Evolutionary conservation across 1,139 yeast genomes (phyloP).

Genomic region (Diutina ranongensis): DNA sequence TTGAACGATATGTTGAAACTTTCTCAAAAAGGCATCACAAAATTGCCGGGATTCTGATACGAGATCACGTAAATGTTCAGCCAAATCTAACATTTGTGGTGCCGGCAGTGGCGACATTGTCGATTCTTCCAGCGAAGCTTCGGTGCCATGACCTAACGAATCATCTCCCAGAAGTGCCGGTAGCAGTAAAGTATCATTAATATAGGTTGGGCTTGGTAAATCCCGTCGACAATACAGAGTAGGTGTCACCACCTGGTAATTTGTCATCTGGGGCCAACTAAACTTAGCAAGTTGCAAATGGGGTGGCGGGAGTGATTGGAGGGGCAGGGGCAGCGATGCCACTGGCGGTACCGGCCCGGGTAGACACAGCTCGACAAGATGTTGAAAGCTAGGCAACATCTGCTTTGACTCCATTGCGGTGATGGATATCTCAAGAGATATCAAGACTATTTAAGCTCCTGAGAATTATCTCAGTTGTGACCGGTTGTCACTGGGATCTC

Average conservation of each 20-base stretch:
- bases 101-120: not conserved
- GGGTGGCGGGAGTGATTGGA: no score
- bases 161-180: not conserved
- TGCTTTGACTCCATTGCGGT: not conserved
- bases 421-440: not conserved
- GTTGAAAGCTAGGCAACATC: not conserved
- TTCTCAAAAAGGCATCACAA: not conserved
- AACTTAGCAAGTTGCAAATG: no score
- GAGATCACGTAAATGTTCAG: not conserved
- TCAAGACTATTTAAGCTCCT: not conserved
- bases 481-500: not conserved
- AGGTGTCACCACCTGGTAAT: not conserved
- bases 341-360: not conserved
- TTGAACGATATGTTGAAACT: slow-evolving; percentile 3
- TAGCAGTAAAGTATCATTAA: not conserved
- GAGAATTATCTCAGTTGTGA: not conserved
- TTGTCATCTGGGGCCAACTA: no score
- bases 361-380: not conserved
- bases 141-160: not conserved
- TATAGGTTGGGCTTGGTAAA: not conserved
- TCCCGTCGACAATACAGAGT: not conserved
- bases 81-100: not conserved
- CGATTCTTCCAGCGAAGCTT: not conserved
- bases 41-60: not conserved
- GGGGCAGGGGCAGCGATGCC: not conserved